Percentiles rank a stretch among this genome's conserved stretches.
Evolutionary conservation across 73 alveolate species (phyloP).

Genomic region (Vitrella brassicaformis): DNA sequence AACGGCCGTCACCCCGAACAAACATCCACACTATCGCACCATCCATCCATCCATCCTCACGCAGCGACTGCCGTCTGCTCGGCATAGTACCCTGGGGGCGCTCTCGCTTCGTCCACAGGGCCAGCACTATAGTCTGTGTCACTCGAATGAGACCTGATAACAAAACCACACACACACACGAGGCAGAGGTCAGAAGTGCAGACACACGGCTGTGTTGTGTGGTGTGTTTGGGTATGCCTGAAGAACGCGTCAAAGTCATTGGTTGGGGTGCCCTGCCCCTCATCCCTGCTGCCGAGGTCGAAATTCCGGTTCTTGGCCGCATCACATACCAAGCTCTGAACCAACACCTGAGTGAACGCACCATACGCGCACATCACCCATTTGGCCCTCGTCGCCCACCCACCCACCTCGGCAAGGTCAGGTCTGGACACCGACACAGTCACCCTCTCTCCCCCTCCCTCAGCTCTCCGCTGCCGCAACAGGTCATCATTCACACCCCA

Average conservation of each 20-base stretch:
- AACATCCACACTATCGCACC: no score
- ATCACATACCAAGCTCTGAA: background rate
- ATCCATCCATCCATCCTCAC: no score
- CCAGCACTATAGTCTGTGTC: background rate
- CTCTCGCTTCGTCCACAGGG: background rate
- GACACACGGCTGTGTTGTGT: no score
- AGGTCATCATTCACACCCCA: background rate
- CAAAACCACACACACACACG: no score
- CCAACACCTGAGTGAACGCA: background rate
- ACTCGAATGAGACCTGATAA: no score
- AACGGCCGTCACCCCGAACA: no score
- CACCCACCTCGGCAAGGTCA: no score
- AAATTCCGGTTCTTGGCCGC: background rate
- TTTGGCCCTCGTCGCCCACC: no score
- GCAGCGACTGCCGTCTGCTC: background rate
- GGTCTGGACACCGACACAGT: no score
- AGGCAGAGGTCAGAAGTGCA: no score
- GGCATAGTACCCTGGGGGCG: background rate
- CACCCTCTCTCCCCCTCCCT: background rate
- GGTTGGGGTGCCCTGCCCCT: background rate
- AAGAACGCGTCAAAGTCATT: background rate
- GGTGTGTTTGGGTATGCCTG: background rate
- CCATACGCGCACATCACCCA: no score
- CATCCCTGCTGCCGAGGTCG: background rate
- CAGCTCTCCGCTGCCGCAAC: background rate